These are phyloP conservation scores for Vickermania ingenoplastis DNA, from an alignment of 208 protist genomes.

Conservation along the genomic window DNA sequence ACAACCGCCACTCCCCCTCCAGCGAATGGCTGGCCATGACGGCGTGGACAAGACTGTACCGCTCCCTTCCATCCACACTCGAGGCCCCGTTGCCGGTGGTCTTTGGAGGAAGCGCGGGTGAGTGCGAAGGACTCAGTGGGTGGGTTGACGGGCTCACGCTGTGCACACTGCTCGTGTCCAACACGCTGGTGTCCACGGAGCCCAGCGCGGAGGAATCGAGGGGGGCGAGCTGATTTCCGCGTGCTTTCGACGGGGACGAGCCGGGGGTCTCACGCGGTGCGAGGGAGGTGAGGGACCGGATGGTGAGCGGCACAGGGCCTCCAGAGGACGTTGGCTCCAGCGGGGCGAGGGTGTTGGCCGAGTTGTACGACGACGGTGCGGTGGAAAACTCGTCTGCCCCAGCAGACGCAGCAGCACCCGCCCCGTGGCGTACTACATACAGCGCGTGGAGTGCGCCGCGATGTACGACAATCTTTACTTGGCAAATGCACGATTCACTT, in stretches of 20 bases:
- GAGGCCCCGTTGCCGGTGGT: not conserved
- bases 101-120: not conserved
- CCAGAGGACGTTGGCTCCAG: not conserved
- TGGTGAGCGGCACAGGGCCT: not conserved
- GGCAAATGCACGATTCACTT: constrained; percentile 14
- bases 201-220: not conserved
- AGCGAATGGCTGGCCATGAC: constrained; percentile 11
- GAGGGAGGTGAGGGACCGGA: not conserved
- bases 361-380: not conserved
- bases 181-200: not conserved
- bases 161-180: not conserved
- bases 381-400: not conserved
- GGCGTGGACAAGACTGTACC: constrained; percentile 32
- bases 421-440: constrained; percentile 23
- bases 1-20: constrained; percentile 16
- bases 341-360: not conserved
- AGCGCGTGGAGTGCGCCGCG: constrained; percentile 33
- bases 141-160: not conserved
- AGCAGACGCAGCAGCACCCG: not conserved
- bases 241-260: not conserved
- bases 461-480: constrained; percentile 23
- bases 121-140: not conserved
- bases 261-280: not conserved
- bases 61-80: not conserved
- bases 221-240: not conserved